These are phyloP conservation scores for Aspergillus sojae DNA, from an alignment of 2,329 filamentous ascomycete genomes.

Conservation along the genomic window DNA sequence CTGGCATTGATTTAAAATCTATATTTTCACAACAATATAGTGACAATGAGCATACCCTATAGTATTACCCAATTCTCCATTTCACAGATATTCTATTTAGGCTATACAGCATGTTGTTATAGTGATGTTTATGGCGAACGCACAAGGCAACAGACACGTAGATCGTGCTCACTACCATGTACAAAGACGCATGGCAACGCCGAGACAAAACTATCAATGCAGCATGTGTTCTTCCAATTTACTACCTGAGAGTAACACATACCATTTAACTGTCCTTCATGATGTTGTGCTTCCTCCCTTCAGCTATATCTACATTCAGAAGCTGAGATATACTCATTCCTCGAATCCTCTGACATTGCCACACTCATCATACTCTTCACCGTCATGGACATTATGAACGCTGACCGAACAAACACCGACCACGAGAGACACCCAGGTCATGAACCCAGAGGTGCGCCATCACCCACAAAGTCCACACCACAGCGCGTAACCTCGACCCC, in stretches of 20 bases:
- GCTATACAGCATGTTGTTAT: neutral
- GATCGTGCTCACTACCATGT: neutral
- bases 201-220: neutral
- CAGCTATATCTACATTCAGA: neutral
- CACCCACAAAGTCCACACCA: neutral
- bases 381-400: neutral
- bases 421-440: neutral
- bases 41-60: no score
- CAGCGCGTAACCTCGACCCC: neutral
- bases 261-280: neutral
- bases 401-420: neutral
- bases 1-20: no score
- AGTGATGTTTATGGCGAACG: neutral
- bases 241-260: neutral
- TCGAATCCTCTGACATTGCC: neutral
- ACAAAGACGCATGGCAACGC: neutral
- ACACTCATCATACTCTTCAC: no score
- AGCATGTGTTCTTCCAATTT: neutral
- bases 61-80: accelerated
- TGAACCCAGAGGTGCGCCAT: neutral
- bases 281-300: neutral
- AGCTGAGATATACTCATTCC: neutral
- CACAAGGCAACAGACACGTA: neutral
- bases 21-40: no score
- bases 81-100: no score